phyloP scores from a whole-genome alignment of 306 rosid species.

The Delonix regia region DNA sequence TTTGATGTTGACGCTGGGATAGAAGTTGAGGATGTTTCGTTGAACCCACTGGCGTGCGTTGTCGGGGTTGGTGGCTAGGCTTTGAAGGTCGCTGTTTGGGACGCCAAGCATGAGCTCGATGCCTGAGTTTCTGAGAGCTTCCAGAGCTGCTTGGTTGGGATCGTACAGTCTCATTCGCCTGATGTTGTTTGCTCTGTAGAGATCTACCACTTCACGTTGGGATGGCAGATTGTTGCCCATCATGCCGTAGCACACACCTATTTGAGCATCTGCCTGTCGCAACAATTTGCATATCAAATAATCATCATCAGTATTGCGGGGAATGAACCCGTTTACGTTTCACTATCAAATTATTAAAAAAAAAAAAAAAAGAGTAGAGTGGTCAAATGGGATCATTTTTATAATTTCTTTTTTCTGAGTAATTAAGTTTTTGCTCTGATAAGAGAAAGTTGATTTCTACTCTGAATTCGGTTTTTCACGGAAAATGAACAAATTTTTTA shows the following conservation, averaged over 20 bases:
- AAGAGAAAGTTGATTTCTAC: background rate
- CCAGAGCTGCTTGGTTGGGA: slow-evolving; percentile 41
- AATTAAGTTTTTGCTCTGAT: too few relatives aligned
- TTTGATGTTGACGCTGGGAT: slow-evolving; percentile 40
- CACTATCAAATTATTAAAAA: too few relatives aligned
- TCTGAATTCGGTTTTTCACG: background rate
- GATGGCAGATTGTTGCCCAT: slow-evolving; percentile 51
- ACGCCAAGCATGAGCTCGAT: slow-evolving; percentile 53
- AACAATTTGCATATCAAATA: background rate
- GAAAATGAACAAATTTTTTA: background rate
- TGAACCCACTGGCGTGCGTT: slow-evolving; percentile 44
- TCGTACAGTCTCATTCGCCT: slow-evolving; percentile 47
- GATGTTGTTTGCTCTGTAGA: slow-evolving; percentile 49
- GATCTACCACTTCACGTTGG: slow-evolving; percentile 40
- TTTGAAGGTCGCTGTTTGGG: slow-evolving; percentile 44
- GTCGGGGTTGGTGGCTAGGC: slow-evolving; percentile 38
- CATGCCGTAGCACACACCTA: slow-evolving; percentile 56
- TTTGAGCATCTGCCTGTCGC: slow-evolving; percentile 41
- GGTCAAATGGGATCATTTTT: too few relatives aligned
- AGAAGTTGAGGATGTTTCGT: slow-evolving; percentile 38
- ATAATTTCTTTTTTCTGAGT: too few relatives aligned
- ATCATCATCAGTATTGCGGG: background rate
- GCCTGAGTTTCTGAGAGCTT: slow-evolving; percentile 49
- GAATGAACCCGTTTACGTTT: background rate
- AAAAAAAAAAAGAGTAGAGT: too few relatives aligned